Conservation (phyloP, 2,329 filamentous ascomycete genomes). For the Pseudocercospora eumusae region DNA sequence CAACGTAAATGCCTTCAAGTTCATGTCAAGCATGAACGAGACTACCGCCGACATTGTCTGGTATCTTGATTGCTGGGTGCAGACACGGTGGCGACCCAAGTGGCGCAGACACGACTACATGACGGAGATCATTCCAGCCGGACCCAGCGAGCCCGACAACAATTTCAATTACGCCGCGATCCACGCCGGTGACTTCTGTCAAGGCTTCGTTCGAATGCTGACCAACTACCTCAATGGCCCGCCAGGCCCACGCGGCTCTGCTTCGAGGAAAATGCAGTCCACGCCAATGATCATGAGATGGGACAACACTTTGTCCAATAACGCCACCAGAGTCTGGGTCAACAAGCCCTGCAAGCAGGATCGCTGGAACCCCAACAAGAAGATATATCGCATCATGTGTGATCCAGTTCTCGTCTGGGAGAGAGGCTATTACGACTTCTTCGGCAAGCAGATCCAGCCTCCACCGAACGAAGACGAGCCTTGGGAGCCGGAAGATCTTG, state of each 20-base stretch:
- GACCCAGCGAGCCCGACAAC: neutral
- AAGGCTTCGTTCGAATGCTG: conserved; percentile 8
- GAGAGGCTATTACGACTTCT: conserved; percentile 6
- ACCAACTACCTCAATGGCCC: neutral
- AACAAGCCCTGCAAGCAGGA: conserved; percentile 3
- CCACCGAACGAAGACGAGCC: neutral
- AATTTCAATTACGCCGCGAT: neutral
- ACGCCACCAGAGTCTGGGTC: conserved; percentile 8
- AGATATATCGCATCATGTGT: conserved; percentile 8
- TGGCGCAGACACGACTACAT: neutral
- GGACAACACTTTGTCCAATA: conserved; percentile 7
- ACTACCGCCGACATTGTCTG: conserved; percentile 9
- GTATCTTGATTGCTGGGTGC: conserved; percentile 13
- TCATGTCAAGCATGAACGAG: conserved; percentile 12
- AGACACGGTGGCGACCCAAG: conserved; percentile 10
- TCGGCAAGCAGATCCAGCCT: conserved; percentile 9
- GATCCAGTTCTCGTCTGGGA: conserved; percentile 11
- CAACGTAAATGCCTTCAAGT: conserved; percentile 3
- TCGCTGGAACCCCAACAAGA: neutral
- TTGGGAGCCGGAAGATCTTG: conserved; percentile 4
- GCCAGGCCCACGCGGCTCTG: neutral
- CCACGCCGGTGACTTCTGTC: conserved; percentile 10
- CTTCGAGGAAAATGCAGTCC: neutral
- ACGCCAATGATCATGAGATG: conserved; percentile 12
- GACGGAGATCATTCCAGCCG: conserved; percentile 11